Conservation (phyloP, 768 basidiomycete genomes). For the Obba rivulosa region DNA sequence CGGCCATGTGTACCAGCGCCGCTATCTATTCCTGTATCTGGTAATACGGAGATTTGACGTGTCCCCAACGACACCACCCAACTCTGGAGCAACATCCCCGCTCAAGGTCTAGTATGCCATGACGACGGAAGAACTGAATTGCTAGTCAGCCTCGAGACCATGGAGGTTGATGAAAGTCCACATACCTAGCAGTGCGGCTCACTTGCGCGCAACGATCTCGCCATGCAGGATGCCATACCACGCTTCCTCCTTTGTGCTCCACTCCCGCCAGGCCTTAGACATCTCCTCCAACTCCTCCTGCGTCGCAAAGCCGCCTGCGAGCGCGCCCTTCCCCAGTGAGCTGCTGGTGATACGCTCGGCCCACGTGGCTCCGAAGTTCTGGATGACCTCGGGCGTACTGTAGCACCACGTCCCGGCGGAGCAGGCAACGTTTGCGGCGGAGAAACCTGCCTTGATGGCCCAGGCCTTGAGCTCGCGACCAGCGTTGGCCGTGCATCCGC, state of each 20-base stretch:
- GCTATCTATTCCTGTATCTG: no score
- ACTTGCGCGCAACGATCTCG: slow-evolving; percentile 7
- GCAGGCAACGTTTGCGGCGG: slow-evolving; percentile 20
- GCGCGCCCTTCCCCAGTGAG: no score
- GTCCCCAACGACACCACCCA: no score
- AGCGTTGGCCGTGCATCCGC: slow-evolving; percentile 33
- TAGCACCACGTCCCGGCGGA: slow-evolving; percentile 32
- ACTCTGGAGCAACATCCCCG: no score
- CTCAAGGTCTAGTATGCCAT: no score
- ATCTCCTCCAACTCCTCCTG: slow-evolving; percentile 5
- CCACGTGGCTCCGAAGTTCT: no score
- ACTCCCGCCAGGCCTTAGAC: slow-evolving; percentile 7
- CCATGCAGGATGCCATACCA: slow-evolving; percentile 10
- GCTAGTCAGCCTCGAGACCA: no score
- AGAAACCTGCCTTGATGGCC: slow-evolving; percentile 33
- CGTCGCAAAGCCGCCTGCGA: slow-evolving; percentile 3
- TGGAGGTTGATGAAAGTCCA: no score
- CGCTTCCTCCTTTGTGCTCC: slow-evolving; percentile 11
- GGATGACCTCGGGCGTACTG: slow-evolving; percentile 16
- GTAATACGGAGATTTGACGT: no score
- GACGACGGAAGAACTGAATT: no score
- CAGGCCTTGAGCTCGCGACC: slow-evolving; percentile 33
- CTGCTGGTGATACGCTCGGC: slow-evolving; percentile 2
- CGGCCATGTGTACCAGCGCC: no score
- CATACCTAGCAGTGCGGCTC: background rate